Evolutionary conservation across 2,329 filamentous ascomycete species (phyloP), one percentile per base, ranked within the genome.

Genomic region (Hypocreales sp.): DNA sequence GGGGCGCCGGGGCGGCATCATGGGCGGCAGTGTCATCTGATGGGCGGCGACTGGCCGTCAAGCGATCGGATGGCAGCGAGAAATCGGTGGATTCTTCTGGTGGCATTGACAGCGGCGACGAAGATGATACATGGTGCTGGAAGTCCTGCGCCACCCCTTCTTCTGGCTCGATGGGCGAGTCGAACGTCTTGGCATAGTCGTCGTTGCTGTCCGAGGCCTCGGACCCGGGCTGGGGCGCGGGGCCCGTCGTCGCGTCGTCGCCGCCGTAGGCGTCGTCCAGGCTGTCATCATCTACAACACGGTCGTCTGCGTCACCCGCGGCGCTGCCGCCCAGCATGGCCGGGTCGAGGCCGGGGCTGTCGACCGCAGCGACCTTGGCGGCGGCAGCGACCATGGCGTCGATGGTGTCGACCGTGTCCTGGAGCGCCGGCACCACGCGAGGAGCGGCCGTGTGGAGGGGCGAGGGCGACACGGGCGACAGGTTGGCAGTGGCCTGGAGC

Each of bases 141-240:
- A 38, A 37, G 35, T 44, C 42, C 43, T 50, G 45, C 39, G 45
- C 48, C 35, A 48, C 47, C 33, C 45, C 52, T 34, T 50, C 45
- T 30, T 52, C 47, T 25, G 45, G 39, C 24, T 41, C 50, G 41
- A 51, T 50, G 31, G 59, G 56, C 31, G 62, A 64, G 46, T 64
- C 57, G 55, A 63, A 61, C 20, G 52, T 59, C 44, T 57, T 63
- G 40, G 58, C 56, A 49, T 64, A 61, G 38, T 64, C 60, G 52
- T 64, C 60, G 44, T 51, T 55, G 46, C 45, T 47, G 38, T 48
- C 44, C 28, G 39, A 35, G 13, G 44, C 25, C 19, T 52, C 44
- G 27, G 45, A 44, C 30, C 41, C 46, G 24, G 36, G 40, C 31
- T 45, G 44, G 29, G 39, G 35, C 24, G 37, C 35, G 23, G 35